phyloP scores from a whole-genome alignment of 805 yeast species.

The Dipodascus geniculatus region DNA sequence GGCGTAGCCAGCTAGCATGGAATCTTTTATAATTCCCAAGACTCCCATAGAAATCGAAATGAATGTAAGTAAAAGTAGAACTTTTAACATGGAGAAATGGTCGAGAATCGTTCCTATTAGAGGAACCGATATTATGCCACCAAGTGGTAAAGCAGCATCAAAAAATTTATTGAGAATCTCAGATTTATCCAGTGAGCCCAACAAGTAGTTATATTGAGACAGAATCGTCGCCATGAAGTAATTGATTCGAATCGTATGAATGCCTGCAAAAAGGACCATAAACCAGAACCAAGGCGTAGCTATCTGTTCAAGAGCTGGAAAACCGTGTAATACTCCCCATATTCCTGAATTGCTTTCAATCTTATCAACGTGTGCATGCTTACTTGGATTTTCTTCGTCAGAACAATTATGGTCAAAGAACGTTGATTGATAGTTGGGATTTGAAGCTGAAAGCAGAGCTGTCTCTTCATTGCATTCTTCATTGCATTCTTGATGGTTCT shows the following conservation, averaged over 20 bases:
- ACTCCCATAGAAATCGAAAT: conserved; percentile 58
- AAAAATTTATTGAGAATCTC: conserved; percentile 56
- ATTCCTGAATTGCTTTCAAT: conserved; percentile 31
- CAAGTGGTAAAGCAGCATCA: conserved; percentile 78
- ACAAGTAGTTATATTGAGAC: conserved; percentile 67
- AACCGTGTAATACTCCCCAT: conserved; percentile 70
- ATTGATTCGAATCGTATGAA: conserved; percentile 86
- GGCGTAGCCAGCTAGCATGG: conserved; percentile 38
- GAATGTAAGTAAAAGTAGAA: conserved; percentile 34
- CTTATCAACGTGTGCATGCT: conserved; percentile 6
- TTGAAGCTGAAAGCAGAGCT: conserved; percentile 15
- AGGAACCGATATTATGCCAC: conserved; percentile 81
- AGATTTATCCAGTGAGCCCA: conserved; percentile 42
- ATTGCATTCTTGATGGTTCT: conserved; percentile 62
- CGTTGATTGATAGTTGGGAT: neutral
- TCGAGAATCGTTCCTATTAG: conserved; percentile 74
- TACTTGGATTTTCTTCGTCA: conserved; percentile 4
- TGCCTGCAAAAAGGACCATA: conserved; percentile 67
- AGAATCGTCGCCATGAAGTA: conserved; percentile 85
- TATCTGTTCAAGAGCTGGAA: conserved; percentile 34
- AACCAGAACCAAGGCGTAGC: conserved; percentile 62
- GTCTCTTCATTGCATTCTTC: too few species aligned
- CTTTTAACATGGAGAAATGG: conserved; percentile 49
- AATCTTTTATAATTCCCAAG: conserved; percentile 47
- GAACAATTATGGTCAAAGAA: conserved; percentile 7